Percentiles rank a stretch among this genome's conserved stretches.
phyloP scores from a whole-genome alignment of 306 rosid genomes.

The Castanea sativa region DNA sequence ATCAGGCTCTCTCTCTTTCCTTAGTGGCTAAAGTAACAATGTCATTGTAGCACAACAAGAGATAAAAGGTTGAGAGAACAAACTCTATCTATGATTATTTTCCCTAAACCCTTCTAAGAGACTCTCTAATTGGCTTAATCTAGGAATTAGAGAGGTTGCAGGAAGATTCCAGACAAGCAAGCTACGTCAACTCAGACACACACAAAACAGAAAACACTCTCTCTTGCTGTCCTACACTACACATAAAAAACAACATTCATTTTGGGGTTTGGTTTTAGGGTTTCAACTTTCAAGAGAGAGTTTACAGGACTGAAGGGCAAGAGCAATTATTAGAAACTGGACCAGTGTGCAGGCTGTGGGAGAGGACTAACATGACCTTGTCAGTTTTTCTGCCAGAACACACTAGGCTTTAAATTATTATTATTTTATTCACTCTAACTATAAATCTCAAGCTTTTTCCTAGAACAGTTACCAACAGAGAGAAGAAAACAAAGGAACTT shows the following conservation, averaged over 20 bases:
- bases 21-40: background rate
- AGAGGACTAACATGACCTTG: conserved; percentile 81
- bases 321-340: conserved; percentile 67
- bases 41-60: background rate
- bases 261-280: conserved; percentile 36
- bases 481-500: no score
- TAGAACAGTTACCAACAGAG: no score
- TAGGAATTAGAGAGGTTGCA: conserved; percentile 22
- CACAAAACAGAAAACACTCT: background rate
- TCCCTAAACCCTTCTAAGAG: conserved; percentile 8
- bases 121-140: background rate
- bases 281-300: conserved; percentile 40
- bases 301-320: conserved; percentile 15
- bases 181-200: conserved; percentile 11
- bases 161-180: conserved; percentile 42
- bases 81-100: conserved; percentile 7
- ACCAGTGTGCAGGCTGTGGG: conserved; percentile 60
- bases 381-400: conserved; percentile 61
- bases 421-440: no score
- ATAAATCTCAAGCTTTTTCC: no score
- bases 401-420: background rate
- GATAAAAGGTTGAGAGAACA: conserved; percentile 1
- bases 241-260: conserved; percentile 29
- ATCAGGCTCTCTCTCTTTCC: background rate
- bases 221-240: conserved; percentile 12